phyloP scores from a whole-genome alignment of 192 early-diverging fungal species.

The Piromyces finnis region DNA sequence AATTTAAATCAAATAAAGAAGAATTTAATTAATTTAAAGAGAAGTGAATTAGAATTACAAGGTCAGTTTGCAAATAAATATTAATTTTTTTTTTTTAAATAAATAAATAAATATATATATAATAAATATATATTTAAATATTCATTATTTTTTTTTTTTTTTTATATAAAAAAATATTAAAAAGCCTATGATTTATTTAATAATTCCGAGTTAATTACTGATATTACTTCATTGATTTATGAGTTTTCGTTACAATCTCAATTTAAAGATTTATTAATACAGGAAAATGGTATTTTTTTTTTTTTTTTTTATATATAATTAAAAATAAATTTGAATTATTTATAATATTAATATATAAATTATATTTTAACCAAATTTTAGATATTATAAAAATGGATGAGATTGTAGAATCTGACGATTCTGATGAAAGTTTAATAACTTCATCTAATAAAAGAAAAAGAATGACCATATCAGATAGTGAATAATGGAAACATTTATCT shows the following conservation, averaged over 20 bases:
- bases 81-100: no score
- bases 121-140: no score
- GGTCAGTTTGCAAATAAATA: neutral
- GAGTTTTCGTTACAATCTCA: neutral
- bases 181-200: neutral
- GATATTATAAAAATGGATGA: neutral
- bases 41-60: neutral
- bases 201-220: neutral
- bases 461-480: neutral
- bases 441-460: neutral
- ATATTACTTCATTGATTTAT: neutral
- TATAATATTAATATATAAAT: neutral
- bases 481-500: neutral
- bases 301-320: neutral
- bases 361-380: no score
- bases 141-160: no score
- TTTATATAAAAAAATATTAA: no score
- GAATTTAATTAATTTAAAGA: neutral
- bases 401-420: neutral
- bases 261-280: neutral
- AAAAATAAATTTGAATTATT: no score
- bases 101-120: no score
- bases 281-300: neutral
- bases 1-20: neutral
- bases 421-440: neutral